Conservation (phyloP, 148 eudicot genomes). For the Amaranthus hypochondriacus region DNA sequence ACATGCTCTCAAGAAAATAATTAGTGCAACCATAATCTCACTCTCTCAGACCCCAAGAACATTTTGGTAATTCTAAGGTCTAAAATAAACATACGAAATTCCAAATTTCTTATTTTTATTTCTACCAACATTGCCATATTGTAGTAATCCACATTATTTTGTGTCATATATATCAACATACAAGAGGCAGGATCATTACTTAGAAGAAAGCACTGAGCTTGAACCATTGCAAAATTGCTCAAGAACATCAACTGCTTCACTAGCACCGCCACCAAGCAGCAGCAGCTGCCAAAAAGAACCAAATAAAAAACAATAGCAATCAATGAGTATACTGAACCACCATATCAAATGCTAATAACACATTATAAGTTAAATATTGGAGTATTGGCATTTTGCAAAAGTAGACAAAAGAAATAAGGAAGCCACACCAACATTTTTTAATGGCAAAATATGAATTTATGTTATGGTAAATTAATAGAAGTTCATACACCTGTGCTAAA, state of each 20-base stretch:
- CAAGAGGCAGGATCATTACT: constrained; percentile 37
- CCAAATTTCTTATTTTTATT: neutral
- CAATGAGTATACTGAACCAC: neutral
- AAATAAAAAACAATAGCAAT: neutral
- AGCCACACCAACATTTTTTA: neutral
- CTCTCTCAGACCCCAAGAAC: too few species aligned
- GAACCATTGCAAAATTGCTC: constrained; percentile 41
- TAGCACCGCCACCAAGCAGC: constrained; percentile 51
- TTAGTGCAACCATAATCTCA: too few species aligned
- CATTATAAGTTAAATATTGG: neutral
- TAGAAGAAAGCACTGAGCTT: constrained; percentile 37
- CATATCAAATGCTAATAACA: neutral
- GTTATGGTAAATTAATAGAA: neutral
- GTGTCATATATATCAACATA: neutral
- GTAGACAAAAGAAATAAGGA: neutral
- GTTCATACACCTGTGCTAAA: too few species aligned
- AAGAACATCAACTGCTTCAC: constrained; percentile 58
- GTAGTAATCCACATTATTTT: neutral
- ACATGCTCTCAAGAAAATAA: too few species aligned
- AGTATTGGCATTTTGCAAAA: neutral
- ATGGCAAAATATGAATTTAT: neutral
- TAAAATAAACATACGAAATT: too few species aligned
- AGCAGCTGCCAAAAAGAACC: constrained; percentile 44
- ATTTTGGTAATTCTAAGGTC: too few species aligned
- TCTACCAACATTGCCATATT: neutral